A percentile compares a stretch with the other conserved stretches of the same genome.
phyloP scores from a whole-genome alignment of 805 yeast species.

The Ogataea degrootiae region DNA sequence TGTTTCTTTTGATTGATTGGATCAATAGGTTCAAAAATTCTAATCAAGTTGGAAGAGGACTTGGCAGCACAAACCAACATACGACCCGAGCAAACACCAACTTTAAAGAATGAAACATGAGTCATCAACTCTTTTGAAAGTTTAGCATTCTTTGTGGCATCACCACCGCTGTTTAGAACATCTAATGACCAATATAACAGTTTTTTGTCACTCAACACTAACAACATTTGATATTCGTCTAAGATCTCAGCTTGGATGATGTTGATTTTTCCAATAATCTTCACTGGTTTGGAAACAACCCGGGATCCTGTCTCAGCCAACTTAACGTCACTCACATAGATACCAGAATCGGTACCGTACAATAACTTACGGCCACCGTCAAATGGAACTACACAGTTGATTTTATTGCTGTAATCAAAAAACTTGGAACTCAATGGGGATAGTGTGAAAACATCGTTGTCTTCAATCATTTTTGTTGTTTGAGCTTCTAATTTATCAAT shows the following conservation, averaged over 20 bases:
- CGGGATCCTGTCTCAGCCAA: constrained; percentile 43
- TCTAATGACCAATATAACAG: constrained; percentile 77
- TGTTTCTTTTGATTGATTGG: constrained; percentile 57
- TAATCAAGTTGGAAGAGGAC: constrained; percentile 69
- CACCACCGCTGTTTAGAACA: constrained; percentile 42
- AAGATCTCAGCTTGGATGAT: constrained; percentile 87
- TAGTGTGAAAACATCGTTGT: constrained; percentile 74
- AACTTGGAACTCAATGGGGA: constrained; percentile 70
- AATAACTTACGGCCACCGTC: constrained; percentile 90
- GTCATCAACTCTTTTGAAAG: constrained; percentile 73
- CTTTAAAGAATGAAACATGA: constrained; percentile 88
- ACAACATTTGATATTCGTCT: constrained; percentile 81
- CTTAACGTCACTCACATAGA: constrained; percentile 72
- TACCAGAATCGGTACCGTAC: constrained; percentile 90
- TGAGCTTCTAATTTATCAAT: constrained; percentile 76
- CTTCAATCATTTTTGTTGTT: constrained; percentile 64
- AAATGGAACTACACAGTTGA: constrained; percentile 88
- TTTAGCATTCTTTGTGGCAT: constrained; percentile 48
- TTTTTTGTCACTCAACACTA: constrained; percentile 78
- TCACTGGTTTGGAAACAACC: constrained; percentile 65
- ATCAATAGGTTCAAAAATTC: constrained; percentile 85
- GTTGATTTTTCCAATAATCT: constrained; percentile 67
- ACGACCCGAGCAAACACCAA: constrained; percentile 88
- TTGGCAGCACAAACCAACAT: constrained; percentile 87
- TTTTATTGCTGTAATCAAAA: constrained; percentile 69